Conservation (phyloP, 1,284 basidiomycete genomes). For the Heterobasidion occidentale region DNA sequence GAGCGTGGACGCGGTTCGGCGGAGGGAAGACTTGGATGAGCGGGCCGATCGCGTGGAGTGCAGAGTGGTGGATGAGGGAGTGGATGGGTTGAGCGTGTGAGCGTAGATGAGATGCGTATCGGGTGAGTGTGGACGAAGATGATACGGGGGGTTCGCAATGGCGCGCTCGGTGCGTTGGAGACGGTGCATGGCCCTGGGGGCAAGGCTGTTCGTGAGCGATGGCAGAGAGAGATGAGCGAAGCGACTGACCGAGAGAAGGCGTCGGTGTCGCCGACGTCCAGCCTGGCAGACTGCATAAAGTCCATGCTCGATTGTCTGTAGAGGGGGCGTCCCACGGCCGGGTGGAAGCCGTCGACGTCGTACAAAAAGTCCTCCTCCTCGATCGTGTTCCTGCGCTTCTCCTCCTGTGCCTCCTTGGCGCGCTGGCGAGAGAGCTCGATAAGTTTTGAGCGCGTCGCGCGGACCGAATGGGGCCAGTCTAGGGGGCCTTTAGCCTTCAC, state of each 20-base stretch:
- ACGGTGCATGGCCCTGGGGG: constrained; percentile 52
- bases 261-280: constrained; percentile 43
- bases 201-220: constrained; percentile 1
- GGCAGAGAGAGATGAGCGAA: constrained; percentile 6
- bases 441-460: constrained; percentile 71
- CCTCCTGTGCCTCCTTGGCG: constrained; percentile 42
- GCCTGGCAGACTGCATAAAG: constrained; percentile 47
- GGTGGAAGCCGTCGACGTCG: constrained; percentile 17
- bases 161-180: constrained; percentile 58
- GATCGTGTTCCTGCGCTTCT: constrained; percentile 27
- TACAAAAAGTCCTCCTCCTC: constrained; percentile 21
- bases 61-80: constrained; percentile 60
- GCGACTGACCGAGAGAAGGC: constrained; percentile 52
- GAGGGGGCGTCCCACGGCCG: constrained; percentile 43
- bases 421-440: constrained; percentile 61
- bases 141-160: constrained; percentile 41
- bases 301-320: constrained; percentile 82
- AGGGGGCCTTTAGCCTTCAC: constrained; percentile 58
- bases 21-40: constrained; percentile 18
- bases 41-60: constrained; percentile 33
- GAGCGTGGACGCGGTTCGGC: constrained; percentile 26
- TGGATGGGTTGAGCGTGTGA: constrained; percentile 39
- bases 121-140: constrained; percentile 46
- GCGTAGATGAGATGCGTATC: constrained; percentile 29
- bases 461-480: constrained; percentile 75